Conservation (phyloP, 1,284 basidiomycete genomes). For the Tylopilus sp. region DNA sequence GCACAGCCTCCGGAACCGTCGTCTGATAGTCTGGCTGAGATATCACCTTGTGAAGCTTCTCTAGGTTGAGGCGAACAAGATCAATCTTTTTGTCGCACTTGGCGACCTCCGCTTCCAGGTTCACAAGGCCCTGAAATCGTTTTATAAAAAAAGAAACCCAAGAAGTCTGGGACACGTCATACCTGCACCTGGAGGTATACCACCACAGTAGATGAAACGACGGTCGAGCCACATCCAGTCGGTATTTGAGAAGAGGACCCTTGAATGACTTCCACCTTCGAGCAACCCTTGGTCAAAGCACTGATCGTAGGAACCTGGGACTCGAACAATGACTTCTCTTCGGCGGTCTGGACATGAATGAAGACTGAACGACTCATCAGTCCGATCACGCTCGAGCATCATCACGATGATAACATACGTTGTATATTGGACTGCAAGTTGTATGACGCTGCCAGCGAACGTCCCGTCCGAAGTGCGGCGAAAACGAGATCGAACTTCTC, state of each 20-base stretch:
- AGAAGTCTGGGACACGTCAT: conserved; percentile 26
- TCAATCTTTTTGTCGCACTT: conserved; percentile 87
- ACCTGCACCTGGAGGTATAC: conserved; percentile 85
- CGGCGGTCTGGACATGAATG: conserved; percentile 67
- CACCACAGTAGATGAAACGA: conserved; percentile 73
- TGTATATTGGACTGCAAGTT: conserved; percentile 87
- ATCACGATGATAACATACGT: conserved; percentile 42
- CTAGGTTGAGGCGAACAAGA: conserved; percentile 62
- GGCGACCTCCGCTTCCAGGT: conserved; percentile 78
- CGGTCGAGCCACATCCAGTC: conserved; percentile 81
- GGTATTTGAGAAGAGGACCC: conserved; percentile 65
- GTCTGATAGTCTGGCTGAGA: conserved; percentile 72
- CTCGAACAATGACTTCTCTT: conserved; percentile 64
- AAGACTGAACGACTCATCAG: conserved; percentile 56
- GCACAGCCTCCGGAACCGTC: conserved; percentile 76
- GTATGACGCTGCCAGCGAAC: conserved; percentile 90
- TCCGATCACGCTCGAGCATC: neutral
- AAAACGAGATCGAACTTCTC: conserved; percentile 88
- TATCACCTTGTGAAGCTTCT: conserved; percentile 77
- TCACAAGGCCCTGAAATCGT: conserved; percentile 67
- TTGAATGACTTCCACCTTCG: conserved; percentile 60
- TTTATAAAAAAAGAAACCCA: neutral
- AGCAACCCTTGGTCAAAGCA: conserved; percentile 88
- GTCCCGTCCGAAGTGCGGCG: conserved; percentile 71
- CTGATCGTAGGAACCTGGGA: conserved; percentile 74